Base-by-base conservation (phyloP, 768 basidiomycete species). In the Lactarius deliciosus region DNA sequence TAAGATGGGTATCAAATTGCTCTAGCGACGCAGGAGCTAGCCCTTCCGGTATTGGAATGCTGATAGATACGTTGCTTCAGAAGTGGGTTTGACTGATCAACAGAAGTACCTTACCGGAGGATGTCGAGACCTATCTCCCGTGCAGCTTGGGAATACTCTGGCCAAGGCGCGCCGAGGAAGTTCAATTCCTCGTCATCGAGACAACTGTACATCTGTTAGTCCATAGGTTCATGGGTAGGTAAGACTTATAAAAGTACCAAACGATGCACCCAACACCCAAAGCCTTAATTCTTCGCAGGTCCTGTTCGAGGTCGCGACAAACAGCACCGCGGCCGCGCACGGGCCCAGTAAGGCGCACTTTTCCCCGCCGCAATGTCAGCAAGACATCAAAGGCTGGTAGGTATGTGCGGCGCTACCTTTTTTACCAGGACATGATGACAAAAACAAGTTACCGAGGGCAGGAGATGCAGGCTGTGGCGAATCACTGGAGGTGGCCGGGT, bases 351-450 rank as follows among this genome's bases (percentile, higher is more conserved):
- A 92, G 78, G 63, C 92, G 85, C 20, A 92, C 90, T 91, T 91
- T 59, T 32, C 16, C 28, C 34, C 41, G 15, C 28, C 4, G 25
- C 9, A 32, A 22, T 40, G 57, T 66, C 20, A 66, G 61, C 25
- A 41, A 63, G 47, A n/a, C 9, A 7, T 34, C 2, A 13, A 47
- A 53, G 6, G 30, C n/a, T n/a, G 32, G 57, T 18, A 63, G 11
- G 30, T 28, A 58, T 54, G 59, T 38, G 9, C 13, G n/a, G 36
- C 45, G 58, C 11, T 36, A 88, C 90, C 88, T 82, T 97, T 94
- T 77, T 98, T 98, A 5, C 96, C 96, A 2, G 96, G 96, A 78
- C 96, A 98, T 7, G 92, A 94, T 7, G 91, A 94, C 38, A 98
- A 76, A 60, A 89, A 83, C 25, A 98, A 78, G 75, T 98, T 98